Evolutionary conservation across 2,329 filamentous ascomycete species (phyloP).

Genomic region (Trichoderma brevicompactum): DNA sequence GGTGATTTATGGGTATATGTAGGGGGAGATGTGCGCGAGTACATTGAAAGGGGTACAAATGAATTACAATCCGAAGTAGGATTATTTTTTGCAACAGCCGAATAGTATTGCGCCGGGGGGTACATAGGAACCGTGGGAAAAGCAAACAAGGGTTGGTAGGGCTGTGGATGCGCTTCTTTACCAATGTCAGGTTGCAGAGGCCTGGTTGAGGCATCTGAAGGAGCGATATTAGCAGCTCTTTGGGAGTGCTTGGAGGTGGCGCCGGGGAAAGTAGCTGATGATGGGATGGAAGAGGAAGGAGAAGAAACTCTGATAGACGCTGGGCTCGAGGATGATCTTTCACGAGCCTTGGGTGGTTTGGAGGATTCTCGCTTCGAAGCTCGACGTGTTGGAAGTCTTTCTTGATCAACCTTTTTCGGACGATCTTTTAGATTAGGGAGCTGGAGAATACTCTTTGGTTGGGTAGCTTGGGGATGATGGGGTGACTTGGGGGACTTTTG

Average conservation of each 20-base stretch:
- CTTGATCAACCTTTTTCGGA: neutral
- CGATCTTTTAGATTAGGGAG: neutral
- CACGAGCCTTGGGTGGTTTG: conserved; percentile 12
- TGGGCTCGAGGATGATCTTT: conserved; percentile 18
- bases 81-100: neutral
- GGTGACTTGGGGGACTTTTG: neutral
- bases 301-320: neutral
- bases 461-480: neutral
- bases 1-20: neutral
- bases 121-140: conserved; percentile 11
- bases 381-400: neutral
- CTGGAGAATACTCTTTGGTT: neutral
- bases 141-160: conserved; percentile 28
- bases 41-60: neutral
- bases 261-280: conserved; percentile 27
- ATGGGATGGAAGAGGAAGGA: conserved; percentile 20
- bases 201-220: neutral
- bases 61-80: neutral
- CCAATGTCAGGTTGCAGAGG: neutral
- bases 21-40: neutral
- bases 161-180: conserved; percentile 4
- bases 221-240: neutral
- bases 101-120: neutral
- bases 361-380: conserved; percentile 9
- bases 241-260: neutral